A percentile compares a stretch with the other conserved stretches of the same genome.
Conservation (phyloP, 108 stramenopile species). For the Cylindrotheca fusiformis region DNA sequence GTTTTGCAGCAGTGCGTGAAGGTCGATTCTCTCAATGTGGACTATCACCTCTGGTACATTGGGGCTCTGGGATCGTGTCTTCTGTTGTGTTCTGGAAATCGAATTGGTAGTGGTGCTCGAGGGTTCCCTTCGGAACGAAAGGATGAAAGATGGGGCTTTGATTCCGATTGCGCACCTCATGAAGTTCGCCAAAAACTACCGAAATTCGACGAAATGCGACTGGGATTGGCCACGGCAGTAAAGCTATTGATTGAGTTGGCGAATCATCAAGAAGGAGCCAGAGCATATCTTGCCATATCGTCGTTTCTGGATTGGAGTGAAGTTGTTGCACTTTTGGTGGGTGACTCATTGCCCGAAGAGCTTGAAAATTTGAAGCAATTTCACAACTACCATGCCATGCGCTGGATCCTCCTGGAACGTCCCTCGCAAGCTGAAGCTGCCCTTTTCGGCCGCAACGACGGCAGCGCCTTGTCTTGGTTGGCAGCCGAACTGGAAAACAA, state of each 20-base stretch:
- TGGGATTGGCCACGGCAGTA: conserved; percentile 22
- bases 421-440: neutral
- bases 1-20: conserved; percentile 23
- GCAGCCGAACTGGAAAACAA: conserved; percentile 26
- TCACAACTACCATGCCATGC: conserved; percentile 18
- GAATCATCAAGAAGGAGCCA: conserved; percentile 10
- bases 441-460: no score
- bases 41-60: conserved; percentile 38
- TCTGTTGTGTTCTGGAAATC: conserved; percentile 42
- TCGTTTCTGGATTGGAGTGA: conserved; percentile 46
- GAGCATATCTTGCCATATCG: conserved; percentile 14
- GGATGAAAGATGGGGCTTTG: no score
- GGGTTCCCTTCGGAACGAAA: conserved; percentile 8
- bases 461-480: no score
- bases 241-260: conserved; percentile 22
- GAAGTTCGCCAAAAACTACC: conserved; percentile 30
- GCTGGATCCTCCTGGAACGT: conserved; percentile 3
- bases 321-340: conserved; percentile 36
- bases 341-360: neutral
- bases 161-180: conserved; percentile 1
- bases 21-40: conserved; percentile 20
- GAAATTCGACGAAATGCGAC: conserved; percentile 38
- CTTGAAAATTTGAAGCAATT: conserved; percentile 8
- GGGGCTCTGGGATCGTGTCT: conserved; percentile 32
- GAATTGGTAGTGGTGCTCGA: conserved; percentile 24